Evolutionary conservation across 1,284 basidiomycete species (phyloP).

Genomic region (Austroboletus niveus): DNA sequence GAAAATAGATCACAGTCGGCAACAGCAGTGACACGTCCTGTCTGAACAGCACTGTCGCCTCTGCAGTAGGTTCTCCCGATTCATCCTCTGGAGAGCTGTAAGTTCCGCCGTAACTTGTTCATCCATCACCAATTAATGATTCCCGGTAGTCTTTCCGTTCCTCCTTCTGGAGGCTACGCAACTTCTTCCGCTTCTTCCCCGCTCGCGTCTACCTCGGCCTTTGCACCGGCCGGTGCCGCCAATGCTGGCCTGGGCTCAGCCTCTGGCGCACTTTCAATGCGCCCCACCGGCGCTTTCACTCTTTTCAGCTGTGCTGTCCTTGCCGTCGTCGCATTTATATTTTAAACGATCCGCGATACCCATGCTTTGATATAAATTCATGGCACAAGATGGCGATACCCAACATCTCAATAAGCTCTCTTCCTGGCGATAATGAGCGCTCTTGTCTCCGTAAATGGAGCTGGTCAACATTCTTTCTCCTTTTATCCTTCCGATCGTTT

Average conservation of each 20-base stretch:
- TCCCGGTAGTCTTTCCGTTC: conserved; percentile 2
- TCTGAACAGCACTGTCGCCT: conserved; percentile 26
- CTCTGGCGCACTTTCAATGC: conserved; percentile 21
- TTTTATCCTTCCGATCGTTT: conserved; percentile 1
- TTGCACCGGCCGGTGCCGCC: conserved; percentile 47
- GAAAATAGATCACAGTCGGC: conserved; percentile 52
- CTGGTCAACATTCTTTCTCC: conserved; percentile 8
- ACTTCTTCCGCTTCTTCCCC: conserved; percentile 4
- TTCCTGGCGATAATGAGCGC: conserved; percentile 27
- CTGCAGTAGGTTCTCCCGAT: conserved; percentile 4
- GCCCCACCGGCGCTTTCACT: conserved; percentile 14
- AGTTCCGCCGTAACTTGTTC: background rate
- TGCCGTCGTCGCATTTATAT: conserved; percentile 12
- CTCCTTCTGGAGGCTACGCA: conserved; percentile 3
- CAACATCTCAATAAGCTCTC: conserved; percentile 1
- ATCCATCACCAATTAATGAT: too few species aligned
- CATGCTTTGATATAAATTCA: background rate
- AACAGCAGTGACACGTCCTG: conserved; percentile 51
- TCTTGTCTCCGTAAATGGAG: conserved; percentile 3
- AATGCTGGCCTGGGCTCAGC: conserved; percentile 46
- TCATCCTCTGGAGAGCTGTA: conserved; percentile 19
- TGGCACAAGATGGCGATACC: conserved; percentile 14
- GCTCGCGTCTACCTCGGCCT: conserved; percentile 14
- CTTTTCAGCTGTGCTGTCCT: conserved; percentile 17
- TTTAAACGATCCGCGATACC: conserved; percentile 15